These are phyloP conservation scores for Candida glucosophila DNA, from an alignment of 1,139 yeast genomes.

Conservation along the genomic window DNA sequence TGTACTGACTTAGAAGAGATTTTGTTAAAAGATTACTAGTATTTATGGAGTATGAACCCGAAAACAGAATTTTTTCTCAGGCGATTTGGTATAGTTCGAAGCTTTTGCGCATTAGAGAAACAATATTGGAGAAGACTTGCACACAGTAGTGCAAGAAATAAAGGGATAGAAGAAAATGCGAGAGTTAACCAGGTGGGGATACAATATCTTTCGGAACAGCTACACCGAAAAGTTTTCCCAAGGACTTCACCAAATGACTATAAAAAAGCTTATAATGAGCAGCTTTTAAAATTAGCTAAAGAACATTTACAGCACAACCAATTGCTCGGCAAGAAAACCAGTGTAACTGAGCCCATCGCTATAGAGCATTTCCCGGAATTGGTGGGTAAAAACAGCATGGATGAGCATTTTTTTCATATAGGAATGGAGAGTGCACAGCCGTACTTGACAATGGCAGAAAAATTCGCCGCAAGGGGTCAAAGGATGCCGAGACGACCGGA, in stretches of 20 bases:
- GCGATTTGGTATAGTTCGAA: no score
- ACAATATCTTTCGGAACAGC: constrained; percentile 54
- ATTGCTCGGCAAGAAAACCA: constrained; percentile 73
- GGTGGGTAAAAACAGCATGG: constrained; percentile 54
- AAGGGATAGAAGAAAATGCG: constrained; percentile 23
- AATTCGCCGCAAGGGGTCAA: constrained; percentile 21
- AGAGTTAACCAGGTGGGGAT: constrained; percentile 56
- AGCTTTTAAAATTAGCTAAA: constrained; percentile 49
- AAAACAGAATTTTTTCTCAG: no score
- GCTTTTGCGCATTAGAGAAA: background rate
- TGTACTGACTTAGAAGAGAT: no score
- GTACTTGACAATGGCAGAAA: constrained; percentile 41
- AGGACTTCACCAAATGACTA: constrained; percentile 16
- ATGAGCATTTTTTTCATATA: constrained; percentile 75
- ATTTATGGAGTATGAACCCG: no score
- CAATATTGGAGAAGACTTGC: background rate
- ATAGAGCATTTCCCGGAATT: constrained; percentile 57
- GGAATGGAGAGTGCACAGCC: constrained; percentile 58
- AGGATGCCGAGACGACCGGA: constrained; percentile 40
- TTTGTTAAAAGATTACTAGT: no score
- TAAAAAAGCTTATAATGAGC: constrained; percentile 17
- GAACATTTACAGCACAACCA: constrained; percentile 55
- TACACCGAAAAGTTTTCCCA: constrained; percentile 61
- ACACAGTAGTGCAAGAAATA: background rate
- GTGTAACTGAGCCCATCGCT: constrained; percentile 50